These are phyloP conservation scores for Xylaria cubensis DNA, from an alignment of 495 filamentous ascomycete genomes.

Conservation along the genomic window DNA sequence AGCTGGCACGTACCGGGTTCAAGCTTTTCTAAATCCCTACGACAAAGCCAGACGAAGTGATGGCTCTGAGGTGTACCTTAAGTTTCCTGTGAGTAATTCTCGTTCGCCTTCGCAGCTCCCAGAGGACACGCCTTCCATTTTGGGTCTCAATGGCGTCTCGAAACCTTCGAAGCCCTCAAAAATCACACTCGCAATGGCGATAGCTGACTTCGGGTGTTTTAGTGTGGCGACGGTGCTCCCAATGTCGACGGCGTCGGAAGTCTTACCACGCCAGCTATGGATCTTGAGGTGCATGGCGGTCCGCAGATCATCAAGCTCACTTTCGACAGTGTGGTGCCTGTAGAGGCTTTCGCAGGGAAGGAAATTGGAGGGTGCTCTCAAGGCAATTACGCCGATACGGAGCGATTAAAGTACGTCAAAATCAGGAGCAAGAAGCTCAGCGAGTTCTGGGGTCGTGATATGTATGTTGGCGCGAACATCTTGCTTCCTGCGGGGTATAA, in stretches of 20 bases:
- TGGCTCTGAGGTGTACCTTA: conserved; percentile 22
- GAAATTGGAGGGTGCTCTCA: conserved; percentile 27
- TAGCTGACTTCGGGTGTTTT: too few relatives aligned
- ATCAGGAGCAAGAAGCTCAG: conserved; percentile 23
- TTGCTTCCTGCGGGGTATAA: conserved; percentile 26
- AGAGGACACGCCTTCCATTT: too few relatives aligned
- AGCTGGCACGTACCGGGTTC: conserved; percentile 23
- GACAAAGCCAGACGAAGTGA: conserved; percentile 18
- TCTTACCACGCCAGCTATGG: conserved; percentile 21
- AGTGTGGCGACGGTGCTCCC: conserved; percentile 24
- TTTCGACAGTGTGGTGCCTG: conserved; percentile 22
- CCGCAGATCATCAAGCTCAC: conserved; percentile 26
- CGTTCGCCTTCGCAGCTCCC: too few relatives aligned
- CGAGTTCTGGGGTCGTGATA: conserved; percentile 28
- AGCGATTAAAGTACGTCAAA: conserved; percentile 21
- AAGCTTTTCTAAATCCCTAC: conserved; percentile 27
- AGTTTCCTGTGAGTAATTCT: conserved; percentile 12
- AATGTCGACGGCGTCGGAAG: conserved; percentile 26
- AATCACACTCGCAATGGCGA: too few relatives aligned
- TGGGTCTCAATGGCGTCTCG: too few relatives aligned
- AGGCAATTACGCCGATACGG: conserved; percentile 26
- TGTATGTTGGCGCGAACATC: conserved; percentile 29
- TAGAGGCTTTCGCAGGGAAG: conserved; percentile 16
- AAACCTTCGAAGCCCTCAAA: too few relatives aligned
- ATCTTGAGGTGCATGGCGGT: conserved; percentile 22